Evolutionary conservation across 352 stramenopile genomes (phyloP), one percentile per base, ranked within the genome.

Genomic region (Proteromonas lacertae): DNA sequence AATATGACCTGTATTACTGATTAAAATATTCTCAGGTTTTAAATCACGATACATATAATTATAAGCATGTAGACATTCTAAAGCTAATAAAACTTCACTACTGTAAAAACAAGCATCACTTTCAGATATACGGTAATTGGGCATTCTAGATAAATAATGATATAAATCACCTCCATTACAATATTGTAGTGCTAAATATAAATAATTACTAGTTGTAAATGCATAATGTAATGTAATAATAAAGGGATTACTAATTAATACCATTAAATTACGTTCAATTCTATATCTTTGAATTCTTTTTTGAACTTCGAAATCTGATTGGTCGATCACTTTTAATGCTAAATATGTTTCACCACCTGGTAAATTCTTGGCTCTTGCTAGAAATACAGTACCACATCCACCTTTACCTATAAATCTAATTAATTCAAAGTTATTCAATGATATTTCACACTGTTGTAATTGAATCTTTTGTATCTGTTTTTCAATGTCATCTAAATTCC

Each of bases 171-270:
- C 84, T 7, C 84, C 84, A 2, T 77, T 67, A 52, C 81, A 92
- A 40, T 93, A 96, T 55, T 97, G 82, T 17, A 95, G 60, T 23
- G 92, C 81, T 29, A 97, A 69, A 53, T 91, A 95, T 19, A 95
- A 60, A 53, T 93, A 93, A 40, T 77, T 66, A 26, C 69, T 37
- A n/a, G 70, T 90, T 59, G 94, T 79, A 55, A 92, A 93, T 18
- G 80, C 76, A 55, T 84, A 93, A 50, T 92, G 74, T 26, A 94
- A 57, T 25, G 78, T 80, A 40, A 92, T 80, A 40, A 96, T 90
- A 57, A 93, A 93, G 25, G 79, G 77, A 53, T 96, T 78, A 45
- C 73, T 79, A 16, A 87, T 69, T n/a, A 75, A 56, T 25, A 67
- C 76, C 6, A 96, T 55, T 30, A 96, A 72, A 38, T 72, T 69